Evolutionary conservation across 345 rosid genomes (phyloP).

Genomic region (Brassica carinata): DNA sequence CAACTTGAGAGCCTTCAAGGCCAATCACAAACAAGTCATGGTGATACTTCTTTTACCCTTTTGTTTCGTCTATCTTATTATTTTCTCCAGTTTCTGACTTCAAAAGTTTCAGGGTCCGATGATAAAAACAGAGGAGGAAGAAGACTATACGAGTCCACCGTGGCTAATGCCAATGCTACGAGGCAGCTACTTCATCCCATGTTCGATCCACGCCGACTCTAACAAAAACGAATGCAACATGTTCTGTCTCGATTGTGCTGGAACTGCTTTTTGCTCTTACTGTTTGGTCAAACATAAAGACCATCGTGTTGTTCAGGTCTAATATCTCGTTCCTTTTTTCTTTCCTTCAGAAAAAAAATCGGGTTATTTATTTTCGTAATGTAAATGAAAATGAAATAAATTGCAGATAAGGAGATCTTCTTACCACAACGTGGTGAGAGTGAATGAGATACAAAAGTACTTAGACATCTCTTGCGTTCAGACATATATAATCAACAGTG

Average conservation of each 20-base stretch:
- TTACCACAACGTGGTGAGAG: slow-evolving; percentile 92
- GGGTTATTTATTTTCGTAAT: not conserved
- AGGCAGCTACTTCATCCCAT: slow-evolving; percentile 70
- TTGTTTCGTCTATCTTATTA: not conserved
- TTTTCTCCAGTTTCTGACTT: slow-evolving; percentile 8
- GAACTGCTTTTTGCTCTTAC: slow-evolving; percentile 75
- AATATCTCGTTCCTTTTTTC: not conserved
- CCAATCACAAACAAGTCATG: slow-evolving; percentile 51
- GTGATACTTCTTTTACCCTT: slow-evolving; percentile 29
- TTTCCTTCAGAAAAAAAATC: not conserved
- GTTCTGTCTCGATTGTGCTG: slow-evolving; percentile 84
- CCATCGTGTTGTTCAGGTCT: slow-evolving; percentile 79
- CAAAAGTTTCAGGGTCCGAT: slow-evolving; percentile 39
- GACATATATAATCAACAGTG: slow-evolving; percentile 92
- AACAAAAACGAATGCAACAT: slow-evolving; percentile 84
- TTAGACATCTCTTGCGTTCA: slow-evolving; percentile 82
- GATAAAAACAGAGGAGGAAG: slow-evolving; percentile 48
- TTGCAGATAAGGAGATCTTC: slow-evolving; percentile 87
- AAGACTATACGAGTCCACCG: slow-evolving; percentile 50
- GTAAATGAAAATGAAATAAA: not conserved
- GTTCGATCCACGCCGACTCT: slow-evolving; percentile 63
- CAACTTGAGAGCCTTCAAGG: slow-evolving; percentile 39
- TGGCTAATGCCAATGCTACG: slow-evolving; percentile 80
- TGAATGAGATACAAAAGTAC: slow-evolving; percentile 81
- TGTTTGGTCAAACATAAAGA: slow-evolving; percentile 67